Evolutionary conservation across 2,329 filamentous ascomycete genomes (phyloP).

Genomic region (Helotiales sp.): DNA sequence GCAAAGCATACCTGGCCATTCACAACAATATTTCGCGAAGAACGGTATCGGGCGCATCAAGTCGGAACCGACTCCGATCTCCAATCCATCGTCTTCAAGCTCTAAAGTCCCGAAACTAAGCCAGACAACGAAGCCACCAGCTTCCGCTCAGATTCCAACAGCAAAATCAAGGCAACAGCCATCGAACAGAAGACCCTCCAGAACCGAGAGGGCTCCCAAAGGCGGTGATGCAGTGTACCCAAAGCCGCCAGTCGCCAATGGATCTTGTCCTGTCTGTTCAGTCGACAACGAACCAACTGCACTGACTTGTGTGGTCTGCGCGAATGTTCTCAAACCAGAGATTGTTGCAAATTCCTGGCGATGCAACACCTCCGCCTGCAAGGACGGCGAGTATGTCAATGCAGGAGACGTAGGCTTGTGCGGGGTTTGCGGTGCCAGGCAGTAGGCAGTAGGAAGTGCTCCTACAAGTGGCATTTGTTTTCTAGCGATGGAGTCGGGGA

Average conservation of each 20-base stretch:
- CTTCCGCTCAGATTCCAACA: not conserved
- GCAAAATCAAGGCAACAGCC: not conserved
- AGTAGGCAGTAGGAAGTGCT: conserved; percentile 30
- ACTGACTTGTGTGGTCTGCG: conserved; percentile 70
- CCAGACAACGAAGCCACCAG: not conserved
- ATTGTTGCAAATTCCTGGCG: conserved; percentile 65
- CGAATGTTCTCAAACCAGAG: conserved; percentile 66
- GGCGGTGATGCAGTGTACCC: not conserved
- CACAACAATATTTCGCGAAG: conserved; percentile 20
- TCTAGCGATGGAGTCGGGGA: not conserved
- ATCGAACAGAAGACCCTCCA: not conserved
- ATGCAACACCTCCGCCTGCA: conserved; percentile 63
- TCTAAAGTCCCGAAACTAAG: not conserved
- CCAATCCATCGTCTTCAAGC: not conserved
- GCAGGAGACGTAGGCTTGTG: conserved; percentile 72
- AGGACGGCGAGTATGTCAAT: conserved; percentile 65
- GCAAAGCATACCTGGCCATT: conserved; percentile 47
- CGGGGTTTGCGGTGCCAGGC: conserved; percentile 64
- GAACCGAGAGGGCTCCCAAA: not conserved
- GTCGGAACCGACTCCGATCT: not conserved
- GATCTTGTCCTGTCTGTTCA: conserved; percentile 68
- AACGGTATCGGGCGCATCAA: conserved; percentile 26
- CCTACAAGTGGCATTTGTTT: not conserved
- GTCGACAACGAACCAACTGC: conserved; percentile 60
- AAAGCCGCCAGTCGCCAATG: not conserved